phyloP scores from a whole-genome alignment of 164 flowering plant species.

The Protea cynaroides region DNA sequence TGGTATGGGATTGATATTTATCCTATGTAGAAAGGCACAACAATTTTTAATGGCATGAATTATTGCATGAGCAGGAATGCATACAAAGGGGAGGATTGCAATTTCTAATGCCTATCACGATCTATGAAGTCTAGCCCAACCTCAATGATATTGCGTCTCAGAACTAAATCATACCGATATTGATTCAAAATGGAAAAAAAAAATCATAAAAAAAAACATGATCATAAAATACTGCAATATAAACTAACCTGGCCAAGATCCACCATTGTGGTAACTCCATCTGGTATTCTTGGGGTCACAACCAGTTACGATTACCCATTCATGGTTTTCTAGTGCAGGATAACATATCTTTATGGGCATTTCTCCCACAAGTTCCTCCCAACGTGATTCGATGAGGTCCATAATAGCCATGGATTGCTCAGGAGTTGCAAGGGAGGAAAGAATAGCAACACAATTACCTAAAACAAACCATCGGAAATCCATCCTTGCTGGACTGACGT shows the following conservation, averaged over 20 bases:
- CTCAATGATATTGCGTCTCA: background rate
- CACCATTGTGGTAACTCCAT: slow-evolving; percentile 30
- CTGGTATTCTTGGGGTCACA: slow-evolving; percentile 27
- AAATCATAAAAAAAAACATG: background rate
- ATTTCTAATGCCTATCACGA: too few relatives aligned
- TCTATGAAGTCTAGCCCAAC: background rate
- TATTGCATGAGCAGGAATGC: too few relatives aligned
- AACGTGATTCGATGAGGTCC: slow-evolving; percentile 23
- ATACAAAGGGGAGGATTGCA: too few relatives aligned
- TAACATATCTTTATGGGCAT: slow-evolving; percentile 22
- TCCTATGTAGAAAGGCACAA: too few relatives aligned
- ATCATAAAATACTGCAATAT: background rate
- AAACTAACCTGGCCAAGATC: slow-evolving; percentile 27
- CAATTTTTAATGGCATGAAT: too few relatives aligned
- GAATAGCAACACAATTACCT: slow-evolving; percentile 26
- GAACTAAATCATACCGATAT: too few relatives aligned
- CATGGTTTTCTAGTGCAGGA: slow-evolving; percentile 22
- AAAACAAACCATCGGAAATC: slow-evolving; percentile 28
- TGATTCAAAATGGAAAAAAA: too few relatives aligned
- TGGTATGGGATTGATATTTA: too few relatives aligned
- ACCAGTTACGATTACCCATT: slow-evolving; percentile 23
- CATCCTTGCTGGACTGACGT: slow-evolving; percentile 28
- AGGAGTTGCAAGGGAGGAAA: slow-evolving; percentile 24
- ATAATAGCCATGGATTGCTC: slow-evolving; percentile 26
- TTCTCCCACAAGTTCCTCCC: slow-evolving; percentile 24